Evolutionary conservation across 495 filamentous ascomycete species (phyloP), one percentile per base, ranked within the genome.

Genomic region (Aspergillus kassunensis): DNA sequence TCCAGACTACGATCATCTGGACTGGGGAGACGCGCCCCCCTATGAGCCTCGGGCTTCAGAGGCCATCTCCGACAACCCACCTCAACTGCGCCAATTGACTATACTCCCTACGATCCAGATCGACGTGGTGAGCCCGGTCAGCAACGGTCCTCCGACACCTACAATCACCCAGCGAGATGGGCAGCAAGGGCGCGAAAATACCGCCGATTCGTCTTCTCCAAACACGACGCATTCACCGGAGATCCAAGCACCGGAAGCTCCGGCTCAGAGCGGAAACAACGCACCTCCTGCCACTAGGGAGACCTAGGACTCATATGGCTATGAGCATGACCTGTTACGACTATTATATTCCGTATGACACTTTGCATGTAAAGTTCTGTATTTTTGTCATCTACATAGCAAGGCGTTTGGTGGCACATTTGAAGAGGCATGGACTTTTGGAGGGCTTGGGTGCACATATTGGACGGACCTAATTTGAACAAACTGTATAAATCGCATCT

Each of bases 1-100:
- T 42, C 74, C 74, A 12, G 67, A 73, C 0, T 77, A 77, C 40
- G 68, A 77, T 10, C 60, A 74, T 36, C 53, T 71, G 21, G 73
- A 78, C 37, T 80, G 77, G 69, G 75, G 75, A 33, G 72, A 79
- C 13, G 74, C 73, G 6, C 77, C 75, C 6, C 61, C 70, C 3
- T 73, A 79, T 39, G 63, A 69, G 24, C 68, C 66, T 44, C 69
- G 70, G 6, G 43, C 61, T n/a, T 30, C 53, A 6, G 64, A 62
- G 30, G 51, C 52, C 20, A 36, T 19, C 8, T n/a, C 9, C 13
- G 51, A 43, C 24, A 45, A 54, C 7, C 35, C 48, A 10, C 59
- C 51, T 18, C 63, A 55, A 11, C 37, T 66, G 16, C 66, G 59
- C 10, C 30, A 58, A 19, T 33, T 70, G 15, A 56, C 56, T 21